These are phyloP conservation scores for Wickerhamiella galacta DNA, from an alignment of 805 yeast species.

Conservation along the genomic window DNA sequence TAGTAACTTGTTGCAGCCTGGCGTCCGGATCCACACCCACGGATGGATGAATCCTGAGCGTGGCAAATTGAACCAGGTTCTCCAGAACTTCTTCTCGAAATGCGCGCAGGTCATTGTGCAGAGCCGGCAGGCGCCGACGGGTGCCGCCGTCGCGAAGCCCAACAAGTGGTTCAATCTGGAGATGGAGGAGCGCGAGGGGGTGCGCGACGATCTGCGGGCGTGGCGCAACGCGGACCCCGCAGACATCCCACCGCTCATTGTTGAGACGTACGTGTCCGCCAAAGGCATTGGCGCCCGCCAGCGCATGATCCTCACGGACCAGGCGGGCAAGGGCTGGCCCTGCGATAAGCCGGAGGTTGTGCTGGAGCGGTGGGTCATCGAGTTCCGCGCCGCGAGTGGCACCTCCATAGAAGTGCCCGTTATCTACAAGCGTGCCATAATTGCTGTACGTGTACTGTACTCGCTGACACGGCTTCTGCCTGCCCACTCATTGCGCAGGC, in stretches of 20 bases:
- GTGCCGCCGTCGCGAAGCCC: conserved; percentile 13
- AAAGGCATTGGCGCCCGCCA: conserved; percentile 40
- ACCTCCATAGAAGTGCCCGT: conserved; percentile 36
- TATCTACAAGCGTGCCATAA: conserved; percentile 56
- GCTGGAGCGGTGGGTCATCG: conserved; percentile 83
- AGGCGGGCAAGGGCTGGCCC: conserved; percentile 27
- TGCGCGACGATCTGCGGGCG: conserved; percentile 39
- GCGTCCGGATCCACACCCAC: background rate
- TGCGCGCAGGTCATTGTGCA: conserved; percentile 23
- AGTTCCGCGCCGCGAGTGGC: conserved; percentile 35
- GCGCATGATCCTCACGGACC: conserved; percentile 41
- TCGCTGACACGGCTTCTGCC: conserved; percentile 57
- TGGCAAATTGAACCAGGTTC: conserved; percentile 15
- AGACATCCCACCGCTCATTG: conserved; percentile 52
- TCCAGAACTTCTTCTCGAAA: conserved; percentile 26
- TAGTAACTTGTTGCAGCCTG: no score
- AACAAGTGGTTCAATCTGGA: conserved; percentile 27
- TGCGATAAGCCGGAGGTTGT: conserved; percentile 75
- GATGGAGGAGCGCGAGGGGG: conserved; percentile 22
- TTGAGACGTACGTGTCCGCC: conserved; percentile 68
- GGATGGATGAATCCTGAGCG: background rate
- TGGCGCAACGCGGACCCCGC: conserved; percentile 34
- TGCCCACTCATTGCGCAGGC: conserved; percentile 38
- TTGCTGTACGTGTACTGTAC: conserved; percentile 58
- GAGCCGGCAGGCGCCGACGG: conserved; percentile 9